phyloP scores from a whole-genome alignment of 139 green algal genomes.

The Asterochloris erici region DNA sequence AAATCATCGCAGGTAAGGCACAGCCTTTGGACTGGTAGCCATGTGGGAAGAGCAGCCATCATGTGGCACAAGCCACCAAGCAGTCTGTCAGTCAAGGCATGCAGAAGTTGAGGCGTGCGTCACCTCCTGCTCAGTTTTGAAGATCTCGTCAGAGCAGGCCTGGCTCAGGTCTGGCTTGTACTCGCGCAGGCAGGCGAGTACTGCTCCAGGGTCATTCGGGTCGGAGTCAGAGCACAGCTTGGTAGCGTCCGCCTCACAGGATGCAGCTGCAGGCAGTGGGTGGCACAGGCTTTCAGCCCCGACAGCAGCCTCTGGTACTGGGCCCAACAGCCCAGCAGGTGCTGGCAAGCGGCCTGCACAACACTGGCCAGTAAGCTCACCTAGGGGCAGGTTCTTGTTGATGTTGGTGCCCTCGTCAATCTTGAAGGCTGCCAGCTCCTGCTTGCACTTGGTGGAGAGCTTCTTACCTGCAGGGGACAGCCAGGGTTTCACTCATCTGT shows the following conservation, averaged over 20 bases:
- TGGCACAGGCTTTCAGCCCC: neutral
- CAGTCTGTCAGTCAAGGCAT: too few species aligned
- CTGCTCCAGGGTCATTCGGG: constrained; percentile 34
- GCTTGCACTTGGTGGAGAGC: constrained; percentile 50
- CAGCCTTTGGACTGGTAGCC: neutral
- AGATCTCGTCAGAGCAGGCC: constrained; percentile 54
- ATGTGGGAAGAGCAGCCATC: neutral
- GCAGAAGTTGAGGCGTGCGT: too few species aligned
- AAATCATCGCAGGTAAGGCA: neutral
- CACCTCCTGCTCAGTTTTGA: constrained; percentile 47
- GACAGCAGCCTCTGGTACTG: neutral
- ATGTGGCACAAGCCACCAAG: too few species aligned
- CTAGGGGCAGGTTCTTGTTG: constrained; percentile 74
- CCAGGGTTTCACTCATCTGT: neutral
- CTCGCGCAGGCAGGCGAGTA: constrained; percentile 66
- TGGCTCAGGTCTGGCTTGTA: constrained; percentile 42
- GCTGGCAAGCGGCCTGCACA: neutral
- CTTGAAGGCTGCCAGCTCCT: constrained; percentile 70
- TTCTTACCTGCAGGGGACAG: constrained; percentile 23
- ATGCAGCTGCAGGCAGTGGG: constrained; percentile 41
- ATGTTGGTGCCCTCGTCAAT: constrained; percentile 69
- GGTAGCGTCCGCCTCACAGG: constrained; percentile 67
- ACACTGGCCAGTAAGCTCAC: constrained; percentile 23
- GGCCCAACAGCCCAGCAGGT: neutral
- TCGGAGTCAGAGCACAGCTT: constrained; percentile 56